phyloP scores from a whole-genome alignment of 129 eudicot species.

The sunflower (Helianthus annuus) region DNA sequence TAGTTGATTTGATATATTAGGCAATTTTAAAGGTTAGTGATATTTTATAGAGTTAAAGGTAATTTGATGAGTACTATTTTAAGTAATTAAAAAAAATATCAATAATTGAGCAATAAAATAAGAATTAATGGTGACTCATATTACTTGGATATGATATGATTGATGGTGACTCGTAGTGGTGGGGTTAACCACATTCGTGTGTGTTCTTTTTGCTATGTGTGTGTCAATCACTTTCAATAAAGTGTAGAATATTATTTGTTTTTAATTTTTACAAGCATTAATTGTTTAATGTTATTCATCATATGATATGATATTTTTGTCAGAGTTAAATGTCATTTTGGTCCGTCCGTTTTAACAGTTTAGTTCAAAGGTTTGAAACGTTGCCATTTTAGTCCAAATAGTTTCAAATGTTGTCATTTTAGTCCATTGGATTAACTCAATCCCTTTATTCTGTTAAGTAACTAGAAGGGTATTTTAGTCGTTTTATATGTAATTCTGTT shows the following conservation, averaged over 20 bases:
- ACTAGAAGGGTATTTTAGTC: too few relatives aligned
- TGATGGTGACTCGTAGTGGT: slow-evolving; percentile 31
- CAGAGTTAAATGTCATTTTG: too few relatives aligned
- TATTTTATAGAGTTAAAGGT: background rate
- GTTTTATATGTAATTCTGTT: too few relatives aligned
- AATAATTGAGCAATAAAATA: background rate
- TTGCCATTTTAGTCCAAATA: too few relatives aligned
- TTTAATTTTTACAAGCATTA: background rate
- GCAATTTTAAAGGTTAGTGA: background rate
- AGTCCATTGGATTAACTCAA: too few relatives aligned
- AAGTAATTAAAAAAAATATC: background rate
- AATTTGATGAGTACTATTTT: background rate
- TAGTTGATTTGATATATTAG: background rate
- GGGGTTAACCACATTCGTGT: slow-evolving; percentile 30
- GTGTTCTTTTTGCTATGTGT: slow-evolving; percentile 26
- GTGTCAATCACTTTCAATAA: background rate
- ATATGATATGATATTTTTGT: background rate
- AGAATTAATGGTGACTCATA: background rate
- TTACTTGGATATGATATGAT: slow-evolving; percentile 10
- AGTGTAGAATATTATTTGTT: background rate
- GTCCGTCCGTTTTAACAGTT: too few relatives aligned
- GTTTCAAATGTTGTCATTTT: too few relatives aligned
- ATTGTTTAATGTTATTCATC: background rate
- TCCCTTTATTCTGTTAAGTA: too few relatives aligned
- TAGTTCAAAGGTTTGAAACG: too few relatives aligned